phyloP scores from a whole-genome alignment of 2,329 filamentous ascomycete species.

The Fusarium sp. region DNA sequence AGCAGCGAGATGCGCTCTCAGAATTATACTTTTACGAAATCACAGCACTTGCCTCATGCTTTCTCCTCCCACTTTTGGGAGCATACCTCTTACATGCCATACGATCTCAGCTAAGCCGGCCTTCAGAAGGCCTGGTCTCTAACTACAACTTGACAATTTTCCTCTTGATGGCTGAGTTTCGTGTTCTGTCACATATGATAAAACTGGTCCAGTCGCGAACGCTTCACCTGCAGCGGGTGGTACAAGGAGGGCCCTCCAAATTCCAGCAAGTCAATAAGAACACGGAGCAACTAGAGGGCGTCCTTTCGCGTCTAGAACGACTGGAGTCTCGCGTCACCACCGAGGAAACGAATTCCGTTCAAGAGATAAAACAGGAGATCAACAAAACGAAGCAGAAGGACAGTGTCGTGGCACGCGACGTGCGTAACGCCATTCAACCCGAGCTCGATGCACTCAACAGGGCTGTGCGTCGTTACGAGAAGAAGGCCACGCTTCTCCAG shows the following conservation, averaged over 20 bases:
- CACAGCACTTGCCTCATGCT: conserved; percentile 80
- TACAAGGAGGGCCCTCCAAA: conserved; percentile 64
- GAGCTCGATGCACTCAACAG: conserved; percentile 90
- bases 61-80: conserved; percentile 80
- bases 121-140: conserved; percentile 87
- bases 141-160: conserved; percentile 96
- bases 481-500: conserved; percentile 80
- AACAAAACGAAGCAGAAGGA: conserved; percentile 56
- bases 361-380: conserved; percentile 50
- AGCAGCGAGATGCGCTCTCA: conserved; percentile 58
- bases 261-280: conserved; percentile 48
- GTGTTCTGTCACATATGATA: conserved; percentile 83
- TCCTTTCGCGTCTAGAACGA: conserved; percentile 74
- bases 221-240: conserved; percentile 81
- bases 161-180: conserved; percentile 85
- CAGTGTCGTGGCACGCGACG: conserved; percentile 63
- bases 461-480: conserved; percentile 91
- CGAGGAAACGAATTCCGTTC: conserved; percentile 42
- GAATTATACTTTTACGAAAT: conserved; percentile 82
- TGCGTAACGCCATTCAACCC: conserved; percentile 75
- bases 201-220: conserved; percentile 84
- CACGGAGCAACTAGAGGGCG: conserved; percentile 61
- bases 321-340: conserved; percentile 68
- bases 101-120: conserved; percentile 81
- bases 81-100: conserved; percentile 87